Conservation (phyloP, 306 rosid species). For the Ormosia semicastrata region DNA sequence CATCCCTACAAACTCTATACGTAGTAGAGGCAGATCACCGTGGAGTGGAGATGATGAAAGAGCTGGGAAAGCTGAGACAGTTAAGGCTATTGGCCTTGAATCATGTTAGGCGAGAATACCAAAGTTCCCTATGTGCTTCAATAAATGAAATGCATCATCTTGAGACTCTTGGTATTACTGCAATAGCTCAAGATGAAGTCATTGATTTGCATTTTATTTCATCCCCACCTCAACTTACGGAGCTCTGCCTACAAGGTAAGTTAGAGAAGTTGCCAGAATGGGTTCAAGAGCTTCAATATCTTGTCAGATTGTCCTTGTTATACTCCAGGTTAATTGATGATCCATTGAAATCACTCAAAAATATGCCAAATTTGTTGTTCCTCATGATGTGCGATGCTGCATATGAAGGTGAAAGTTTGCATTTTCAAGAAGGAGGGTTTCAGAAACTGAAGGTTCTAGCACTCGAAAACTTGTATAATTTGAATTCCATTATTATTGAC, state of each 20-base stretch:
- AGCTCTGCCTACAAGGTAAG: rapidly evolving
- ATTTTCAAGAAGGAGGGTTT: background rate
- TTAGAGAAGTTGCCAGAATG: background rate
- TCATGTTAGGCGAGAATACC: background rate
- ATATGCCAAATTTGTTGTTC: background rate
- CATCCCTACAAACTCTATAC: background rate
- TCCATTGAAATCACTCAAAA: background rate
- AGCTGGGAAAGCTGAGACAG: background rate
- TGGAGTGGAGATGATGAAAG: background rate
- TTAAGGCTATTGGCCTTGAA: background rate
- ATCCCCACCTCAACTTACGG: background rate
- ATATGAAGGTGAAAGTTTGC: background rate
- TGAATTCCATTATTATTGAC: background rate
- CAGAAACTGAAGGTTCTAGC: background rate
- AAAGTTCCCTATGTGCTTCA: background rate
- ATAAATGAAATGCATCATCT: background rate
- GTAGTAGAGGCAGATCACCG: background rate
- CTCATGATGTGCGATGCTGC: background rate
- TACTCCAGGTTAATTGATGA: background rate
- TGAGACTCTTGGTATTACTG: background rate
- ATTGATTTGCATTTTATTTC: background rate
- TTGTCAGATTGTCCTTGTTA: background rate
- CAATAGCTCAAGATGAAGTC: background rate
- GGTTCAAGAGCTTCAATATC: background rate
- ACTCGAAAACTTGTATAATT: background rate